Conservation (phyloP, 2,329 filamentous ascomycete species). For the Penicillium sp. region DNA sequence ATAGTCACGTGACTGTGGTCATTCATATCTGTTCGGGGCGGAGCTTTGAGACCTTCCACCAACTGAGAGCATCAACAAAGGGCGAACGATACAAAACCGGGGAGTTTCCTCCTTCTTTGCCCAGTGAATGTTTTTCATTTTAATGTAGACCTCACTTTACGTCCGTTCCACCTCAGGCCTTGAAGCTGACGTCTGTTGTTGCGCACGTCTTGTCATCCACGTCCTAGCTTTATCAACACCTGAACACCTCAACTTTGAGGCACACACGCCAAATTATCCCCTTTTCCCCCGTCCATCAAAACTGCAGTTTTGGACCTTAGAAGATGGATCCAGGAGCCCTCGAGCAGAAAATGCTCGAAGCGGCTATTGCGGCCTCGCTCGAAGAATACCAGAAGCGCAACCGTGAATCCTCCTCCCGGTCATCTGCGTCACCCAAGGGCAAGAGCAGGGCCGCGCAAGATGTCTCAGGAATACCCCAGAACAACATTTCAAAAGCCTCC, state of each 20-base stretch:
- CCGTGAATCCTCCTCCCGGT: neutral
- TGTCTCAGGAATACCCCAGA: neutral
- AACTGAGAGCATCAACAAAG: neutral
- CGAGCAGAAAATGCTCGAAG: constrained; percentile 1
- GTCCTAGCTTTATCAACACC: neutral
- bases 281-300: neutral
- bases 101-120: neutral
- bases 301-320: neutral
- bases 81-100: neutral
- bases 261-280: neutral
- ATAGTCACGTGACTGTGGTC: neutral
- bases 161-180: neutral
- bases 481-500: neutral
- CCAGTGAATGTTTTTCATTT: neutral
- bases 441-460: neutral
- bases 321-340: constrained; percentile 2
- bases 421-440: neutral
- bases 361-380: constrained; percentile 10
- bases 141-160: neutral
- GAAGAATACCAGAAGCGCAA: neutral
- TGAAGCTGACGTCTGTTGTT: neutral
- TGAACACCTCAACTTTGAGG: neutral
- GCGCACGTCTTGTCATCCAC: neutral
- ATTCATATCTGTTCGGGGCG: neutral
- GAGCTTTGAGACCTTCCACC: neutral